phyloP scores from a whole-genome alignment of 1,139 yeast species.

The Zygoascus hellenicus region DNA sequence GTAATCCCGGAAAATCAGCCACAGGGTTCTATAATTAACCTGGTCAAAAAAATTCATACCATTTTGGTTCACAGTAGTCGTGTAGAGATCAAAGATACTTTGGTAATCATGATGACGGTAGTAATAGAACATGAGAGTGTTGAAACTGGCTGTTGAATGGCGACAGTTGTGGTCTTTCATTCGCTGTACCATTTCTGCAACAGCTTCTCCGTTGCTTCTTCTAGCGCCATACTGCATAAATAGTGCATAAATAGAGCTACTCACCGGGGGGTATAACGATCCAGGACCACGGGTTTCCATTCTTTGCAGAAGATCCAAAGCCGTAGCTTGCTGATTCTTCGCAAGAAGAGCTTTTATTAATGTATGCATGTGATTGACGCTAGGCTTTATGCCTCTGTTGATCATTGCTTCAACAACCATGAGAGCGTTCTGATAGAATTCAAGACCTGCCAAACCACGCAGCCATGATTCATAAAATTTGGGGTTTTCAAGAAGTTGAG shows the following conservation, averaged over 20 bases:
- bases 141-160: slow-evolving; percentile 19
- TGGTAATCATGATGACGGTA: slow-evolving; percentile 21
- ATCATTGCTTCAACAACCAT: slow-evolving; percentile 26
- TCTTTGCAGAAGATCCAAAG: slow-evolving; percentile 19
- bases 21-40: slow-evolving; percentile 21
- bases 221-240: slow-evolving; percentile 26
- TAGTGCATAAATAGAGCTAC: slow-evolving; percentile 21
- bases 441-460: slow-evolving; percentile 24
- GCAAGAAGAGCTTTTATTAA: slow-evolving; percentile 23
- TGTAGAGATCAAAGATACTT: slow-evolving; percentile 17
- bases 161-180: slow-evolving; percentile 17
- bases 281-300: slow-evolving; percentile 17
- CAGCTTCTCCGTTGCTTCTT: slow-evolving; percentile 17
- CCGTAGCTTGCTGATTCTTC: slow-evolving; percentile 17
- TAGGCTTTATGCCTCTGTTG: slow-evolving; percentile 19
- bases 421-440: slow-evolving; percentile 22
- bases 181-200: slow-evolving; percentile 18
- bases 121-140: slow-evolving; percentile 21
- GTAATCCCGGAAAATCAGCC: slow-evolving; percentile 26
- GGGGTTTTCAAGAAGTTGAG: slow-evolving; percentile 22
- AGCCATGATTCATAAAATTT: slow-evolving; percentile 28
- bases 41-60: slow-evolving; percentile 13
- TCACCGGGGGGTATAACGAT: slow-evolving; percentile 18
- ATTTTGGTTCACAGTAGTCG: slow-evolving; percentile 9
- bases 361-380: slow-evolving; percentile 17